These are phyloP conservation scores for Monocercomonoides exilis DNA, from an alignment of 78 protist genomes.

Conservation along the genomic window DNA sequence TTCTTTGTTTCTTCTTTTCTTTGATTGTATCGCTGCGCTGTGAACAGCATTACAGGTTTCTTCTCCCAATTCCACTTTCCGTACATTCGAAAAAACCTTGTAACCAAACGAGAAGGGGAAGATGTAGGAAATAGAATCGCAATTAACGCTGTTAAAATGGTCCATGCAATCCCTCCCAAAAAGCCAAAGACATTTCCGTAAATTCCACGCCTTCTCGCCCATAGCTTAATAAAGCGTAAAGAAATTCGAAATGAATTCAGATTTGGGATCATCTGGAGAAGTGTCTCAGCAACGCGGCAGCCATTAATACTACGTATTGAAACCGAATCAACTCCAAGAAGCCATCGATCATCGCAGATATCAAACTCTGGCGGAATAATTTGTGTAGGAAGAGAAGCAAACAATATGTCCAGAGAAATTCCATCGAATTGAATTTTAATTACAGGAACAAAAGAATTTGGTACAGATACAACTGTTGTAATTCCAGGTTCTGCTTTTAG, in stretches of 20 bases:
- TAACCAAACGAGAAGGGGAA: slow-evolving; percentile 53
- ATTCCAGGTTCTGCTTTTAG: slow-evolving; percentile 51
- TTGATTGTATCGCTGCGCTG: too few species aligned
- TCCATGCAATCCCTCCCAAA: slow-evolving; percentile 91
- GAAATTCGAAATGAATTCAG: slow-evolving; percentile 60
- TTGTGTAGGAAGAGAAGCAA: slow-evolving; percentile 50
- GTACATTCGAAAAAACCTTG: slow-evolving; percentile 71
- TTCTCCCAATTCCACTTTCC: slow-evolving; percentile 45
- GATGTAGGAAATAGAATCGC: slow-evolving; percentile 91
- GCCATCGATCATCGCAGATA: slow-evolving; percentile 33
- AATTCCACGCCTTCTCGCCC: slow-evolving; percentile 69
- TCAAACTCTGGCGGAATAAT: slow-evolving; percentile 61
- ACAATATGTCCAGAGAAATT: slow-evolving; percentile 71
- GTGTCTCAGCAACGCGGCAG: slow-evolving; percentile 74
- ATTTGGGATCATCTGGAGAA: slow-evolving; percentile 78
- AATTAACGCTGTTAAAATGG: slow-evolving; percentile 76
- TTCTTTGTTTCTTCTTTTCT: too few species aligned
- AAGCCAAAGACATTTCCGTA: slow-evolving; percentile 56
- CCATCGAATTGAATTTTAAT: slow-evolving; percentile 75
- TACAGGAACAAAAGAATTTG: slow-evolving; percentile 82
- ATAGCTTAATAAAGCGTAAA: slow-evolving; percentile 73
- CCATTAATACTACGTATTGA: slow-evolving; percentile 32
- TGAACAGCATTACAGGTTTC: slow-evolving; percentile 6
- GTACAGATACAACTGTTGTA: slow-evolving; percentile 57
- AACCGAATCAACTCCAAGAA: slow-evolving; percentile 55